Percentiles rank a stretch among this genome's conserved stretches.
These are phyloP conservation scores for Shiraia sp. DNA, from an alignment of 2,329 filamentous ascomycete species.

Conservation along the genomic window DNA sequence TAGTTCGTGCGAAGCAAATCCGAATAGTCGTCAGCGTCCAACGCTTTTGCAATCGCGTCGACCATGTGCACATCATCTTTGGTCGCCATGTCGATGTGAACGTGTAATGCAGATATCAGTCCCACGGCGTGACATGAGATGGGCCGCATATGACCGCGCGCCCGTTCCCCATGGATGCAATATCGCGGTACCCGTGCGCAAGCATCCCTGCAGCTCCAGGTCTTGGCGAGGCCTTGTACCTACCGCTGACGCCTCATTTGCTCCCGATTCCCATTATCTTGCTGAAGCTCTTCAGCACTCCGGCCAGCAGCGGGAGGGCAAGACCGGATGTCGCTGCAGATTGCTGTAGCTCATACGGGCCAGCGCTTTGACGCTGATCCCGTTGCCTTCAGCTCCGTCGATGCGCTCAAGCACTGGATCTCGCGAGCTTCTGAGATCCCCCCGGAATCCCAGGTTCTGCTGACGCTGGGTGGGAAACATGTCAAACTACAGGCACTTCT, in stretches of 20 bases:
- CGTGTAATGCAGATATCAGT: conserved; percentile 2
- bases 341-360: conserved; percentile 92
- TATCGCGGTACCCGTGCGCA: conserved; percentile 26
- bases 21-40: conserved; percentile 21
- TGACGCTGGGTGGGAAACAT: conserved; percentile 83
- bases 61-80: conserved; percentile 25
- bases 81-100: conserved; percentile 24
- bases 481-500: conserved; percentile 79
- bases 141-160: conserved; percentile 26
- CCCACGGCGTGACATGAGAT: conserved; percentile 8
- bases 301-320: conserved; percentile 24
- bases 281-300: conserved; percentile 23
- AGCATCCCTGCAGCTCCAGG: conserved; percentile 31
- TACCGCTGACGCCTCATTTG: conserved; percentile 23
- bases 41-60: conserved; percentile 14
- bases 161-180: conserved; percentile 22
- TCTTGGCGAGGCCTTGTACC: conserved; percentile 30
- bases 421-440: conserved; percentile 74
- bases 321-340: conserved; percentile 77
- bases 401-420: conserved; percentile 84
- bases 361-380: conserved; percentile 80
- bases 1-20: conserved; percentile 50
- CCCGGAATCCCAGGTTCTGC: conserved; percentile 77
- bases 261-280: conserved; percentile 9
- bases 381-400: conserved; percentile 74